Evolutionary conservation across 2,329 filamentous ascomycete species (phyloP).

Genomic region (Malbranchea zuffiana): DNA sequence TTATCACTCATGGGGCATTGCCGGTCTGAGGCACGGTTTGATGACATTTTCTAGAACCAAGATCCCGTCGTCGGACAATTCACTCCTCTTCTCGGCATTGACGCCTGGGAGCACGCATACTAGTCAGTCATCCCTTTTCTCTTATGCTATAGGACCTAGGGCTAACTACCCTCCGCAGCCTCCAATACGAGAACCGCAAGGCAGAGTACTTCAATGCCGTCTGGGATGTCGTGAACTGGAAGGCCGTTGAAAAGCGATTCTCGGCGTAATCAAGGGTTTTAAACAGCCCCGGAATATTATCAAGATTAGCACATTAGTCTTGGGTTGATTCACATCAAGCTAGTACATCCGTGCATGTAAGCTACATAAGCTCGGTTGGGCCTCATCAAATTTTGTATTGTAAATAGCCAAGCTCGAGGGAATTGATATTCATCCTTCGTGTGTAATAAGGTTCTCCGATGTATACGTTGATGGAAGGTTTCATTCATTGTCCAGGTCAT

Average conservation of each 20-base stretch:
- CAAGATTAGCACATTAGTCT: no score
- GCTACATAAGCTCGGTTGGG: no score
- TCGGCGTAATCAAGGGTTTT: no score
- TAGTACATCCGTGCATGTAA: no score
- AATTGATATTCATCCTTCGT: no score
- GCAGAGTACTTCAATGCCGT: conserved; percentile 88
- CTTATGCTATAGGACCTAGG: not conserved
- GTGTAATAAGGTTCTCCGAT: no score
- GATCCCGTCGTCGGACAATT: conserved; percentile 78
- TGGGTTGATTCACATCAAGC: no score
- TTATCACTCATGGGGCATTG: not conserved
- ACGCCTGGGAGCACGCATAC: conserved; percentile 95
- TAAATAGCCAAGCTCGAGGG: no score
- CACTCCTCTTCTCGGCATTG: conserved; percentile 72
- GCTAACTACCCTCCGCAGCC: conserved; percentile 32
- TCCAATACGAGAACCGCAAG: conserved; percentile 96
- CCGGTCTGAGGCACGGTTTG: not conserved
- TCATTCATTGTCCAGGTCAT: no score
- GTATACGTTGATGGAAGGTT: no score
- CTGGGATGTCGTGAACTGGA: conserved; percentile 96
- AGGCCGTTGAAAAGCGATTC: conserved; percentile 71
- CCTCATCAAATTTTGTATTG: no score
- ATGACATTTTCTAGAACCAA: conserved; percentile 56
- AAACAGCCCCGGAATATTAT: no score
- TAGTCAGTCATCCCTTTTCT: conserved; percentile 44